Evolutionary conservation across 2,329 filamentous ascomycete species (phyloP), one percentile per base, ranked within the genome.

Genomic region (Paracamarosporium sp.): DNA sequence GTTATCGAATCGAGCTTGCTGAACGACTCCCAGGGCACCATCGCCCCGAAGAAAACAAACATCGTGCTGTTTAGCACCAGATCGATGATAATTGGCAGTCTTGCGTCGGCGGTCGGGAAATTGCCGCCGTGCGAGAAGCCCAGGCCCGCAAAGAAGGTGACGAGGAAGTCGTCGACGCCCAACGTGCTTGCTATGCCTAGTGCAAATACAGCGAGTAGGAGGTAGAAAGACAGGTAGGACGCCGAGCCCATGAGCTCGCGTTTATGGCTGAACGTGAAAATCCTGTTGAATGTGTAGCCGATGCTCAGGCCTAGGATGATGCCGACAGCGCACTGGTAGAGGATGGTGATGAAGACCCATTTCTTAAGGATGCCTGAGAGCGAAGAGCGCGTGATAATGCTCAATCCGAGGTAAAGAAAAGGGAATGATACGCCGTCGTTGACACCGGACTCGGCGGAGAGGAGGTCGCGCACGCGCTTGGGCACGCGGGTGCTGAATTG

Each of bases 401-500:
- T 79, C 0, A 86, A 65, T 0, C 82, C 83, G n/a, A 83, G 68
- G 62, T 84, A 86, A 1, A 86, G 70, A 64, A 86, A 86, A 0
- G 84, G 84, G 57, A 86, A 86, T 0, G 81, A 82, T 5, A 83
- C 75, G 8, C 82, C 84, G 59, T 86, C 84, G 56, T 86, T 86
- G 64, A 82, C 85, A 1, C 82, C 84, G 40, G 79, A 82, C 62
- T 86, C 84, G 0, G 84, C 83, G 17, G 79, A 78, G 9, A 86
- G 74, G 46, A 86, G 70, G 63, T 85, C 76, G 40, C 80, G 80
- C 41, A 86, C 69, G 4, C 83, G 76, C 56, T 78, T 80, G 0
- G 84, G 84, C 1, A 86, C 79, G 13, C 84, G 68, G 1, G 75
- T 74, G 53, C 80, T 83, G 73, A 86, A 86, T 47, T 79, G 81